phyloP scores from a whole-genome alignment of 306 rosid genomes.

The Cicer arietinum region DNA sequence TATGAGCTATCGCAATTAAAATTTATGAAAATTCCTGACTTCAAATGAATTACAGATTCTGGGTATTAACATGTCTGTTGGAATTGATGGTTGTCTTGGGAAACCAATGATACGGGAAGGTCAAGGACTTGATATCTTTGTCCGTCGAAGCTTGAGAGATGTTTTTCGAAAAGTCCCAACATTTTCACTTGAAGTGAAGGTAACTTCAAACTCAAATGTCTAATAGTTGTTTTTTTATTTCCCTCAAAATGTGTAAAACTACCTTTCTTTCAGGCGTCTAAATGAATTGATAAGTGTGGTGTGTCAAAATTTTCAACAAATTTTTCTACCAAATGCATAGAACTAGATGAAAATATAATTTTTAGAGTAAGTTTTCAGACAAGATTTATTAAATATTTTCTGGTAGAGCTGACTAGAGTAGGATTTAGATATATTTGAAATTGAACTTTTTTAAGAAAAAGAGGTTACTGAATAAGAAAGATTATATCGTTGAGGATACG shows the following conservation, averaged over 20 bases:
- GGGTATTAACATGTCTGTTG: constrained; percentile 94
- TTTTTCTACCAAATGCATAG: neutral
- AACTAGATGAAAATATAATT: neutral
- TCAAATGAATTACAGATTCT: constrained; percentile 64
- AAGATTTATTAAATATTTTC: neutral
- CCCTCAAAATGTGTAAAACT: constrained; percentile 2
- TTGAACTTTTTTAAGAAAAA: neutral
- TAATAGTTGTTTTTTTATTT: constrained; percentile 30
- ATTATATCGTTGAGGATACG: neutral
- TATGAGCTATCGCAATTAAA: constrained; percentile 4
- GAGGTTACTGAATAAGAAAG: constrained; percentile 7
- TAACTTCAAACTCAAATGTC: constrained; percentile 40
- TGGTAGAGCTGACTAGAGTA: neutral
- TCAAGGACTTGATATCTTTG: constrained; percentile 84
- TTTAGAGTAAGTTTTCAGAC: neutral
- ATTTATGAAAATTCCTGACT: constrained; percentile 42
- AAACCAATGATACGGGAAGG: constrained; percentile 93
- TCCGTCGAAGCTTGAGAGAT: constrained; percentile 96
- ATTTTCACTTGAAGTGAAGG: constrained; percentile 92
- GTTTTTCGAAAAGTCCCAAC: constrained; percentile 93
- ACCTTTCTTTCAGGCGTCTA: neutral
- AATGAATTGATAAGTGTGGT: constrained; percentile 10
- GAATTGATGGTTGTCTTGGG: constrained; percentile 78
- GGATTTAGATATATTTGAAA: neutral
- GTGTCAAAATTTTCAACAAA: neutral